Conservation (phyloP, 2,329 filamentous ascomycete genomes). For the Ciborinia camelliae region DNA sequence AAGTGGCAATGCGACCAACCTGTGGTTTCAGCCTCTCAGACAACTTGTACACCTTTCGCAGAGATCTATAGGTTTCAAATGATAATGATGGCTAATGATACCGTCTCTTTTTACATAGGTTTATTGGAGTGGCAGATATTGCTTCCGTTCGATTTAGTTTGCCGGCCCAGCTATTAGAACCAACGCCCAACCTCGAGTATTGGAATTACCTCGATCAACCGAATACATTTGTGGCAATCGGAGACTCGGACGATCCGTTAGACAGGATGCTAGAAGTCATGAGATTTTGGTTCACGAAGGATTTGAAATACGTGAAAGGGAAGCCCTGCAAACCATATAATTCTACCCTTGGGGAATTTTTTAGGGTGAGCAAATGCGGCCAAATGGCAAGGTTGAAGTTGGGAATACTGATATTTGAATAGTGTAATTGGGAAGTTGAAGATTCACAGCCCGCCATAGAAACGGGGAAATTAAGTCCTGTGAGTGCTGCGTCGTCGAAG, state of each 20-base stretch:
- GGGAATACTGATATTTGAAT: conserved; percentile 25
- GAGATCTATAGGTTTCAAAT: background rate
- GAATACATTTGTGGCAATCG: conserved; percentile 79
- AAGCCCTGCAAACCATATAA: conserved; percentile 99
- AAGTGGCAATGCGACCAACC: conserved; percentile 19
- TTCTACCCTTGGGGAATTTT: conserved; percentile 94
- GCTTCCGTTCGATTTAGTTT: conserved; percentile 94
- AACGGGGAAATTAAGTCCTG: conserved; percentile 21
- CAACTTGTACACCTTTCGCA: background rate
- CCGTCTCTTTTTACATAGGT: conserved; percentile 51
- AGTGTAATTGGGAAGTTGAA: conserved; percentile 95
- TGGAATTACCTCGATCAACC: conserved; percentile 98
- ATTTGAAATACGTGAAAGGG: conserved; percentile 97
- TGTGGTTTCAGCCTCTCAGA: conserved; percentile 16
- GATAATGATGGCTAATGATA: conserved; percentile 1
- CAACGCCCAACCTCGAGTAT: conserved; percentile 95
- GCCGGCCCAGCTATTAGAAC: conserved; percentile 91
- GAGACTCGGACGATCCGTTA: conserved; percentile 84
- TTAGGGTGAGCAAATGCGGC: conserved; percentile 60
- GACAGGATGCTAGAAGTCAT: conserved; percentile 94
- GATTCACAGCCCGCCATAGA: conserved; percentile 66
- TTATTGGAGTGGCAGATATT: conserved; percentile 94
- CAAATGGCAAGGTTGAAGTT: background rate
- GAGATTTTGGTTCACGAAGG: conserved; percentile 98
- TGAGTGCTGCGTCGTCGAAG: conserved; percentile 14